Evolutionary conservation across 2,329 filamentous ascomycete species (phyloP).

Genomic region (Aphanocladium album): DNA sequence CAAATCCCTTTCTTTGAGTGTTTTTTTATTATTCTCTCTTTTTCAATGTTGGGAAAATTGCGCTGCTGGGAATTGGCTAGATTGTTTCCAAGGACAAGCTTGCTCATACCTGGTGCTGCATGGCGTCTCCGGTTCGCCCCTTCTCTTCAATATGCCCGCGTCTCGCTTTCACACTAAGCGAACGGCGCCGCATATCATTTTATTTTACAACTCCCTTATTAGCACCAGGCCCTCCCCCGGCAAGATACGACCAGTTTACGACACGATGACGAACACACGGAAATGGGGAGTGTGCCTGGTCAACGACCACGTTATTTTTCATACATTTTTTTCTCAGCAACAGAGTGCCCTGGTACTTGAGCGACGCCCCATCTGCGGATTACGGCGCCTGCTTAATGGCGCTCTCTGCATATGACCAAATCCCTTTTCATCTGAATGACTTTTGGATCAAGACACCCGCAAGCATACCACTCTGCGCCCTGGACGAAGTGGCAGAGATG

Average conservation of each 20-base stretch:
- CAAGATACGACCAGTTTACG: conserved; percentile 10
- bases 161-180: neutral
- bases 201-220: conserved; percentile 9
- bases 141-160: conserved; percentile 16
- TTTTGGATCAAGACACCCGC: conserved; percentile 26
- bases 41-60: conserved; percentile 25
- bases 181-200: neutral
- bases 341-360: conserved; percentile 25
- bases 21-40: conserved; percentile 17
- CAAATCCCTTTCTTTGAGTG: conserved; percentile 25
- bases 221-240: conserved; percentile 6
- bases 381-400: conserved; percentile 21
- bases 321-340: conserved; percentile 23
- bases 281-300: conserved; percentile 7
- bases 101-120: conserved; percentile 20
- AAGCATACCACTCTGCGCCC: conserved; percentile 25
- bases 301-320: conserved; percentile 19
- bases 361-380: conserved; percentile 15
- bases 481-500: conserved; percentile 26
- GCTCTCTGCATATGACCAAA: conserved; percentile 20
- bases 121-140: conserved; percentile 26
- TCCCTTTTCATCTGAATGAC: conserved; percentile 20
- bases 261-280: conserved; percentile 12
- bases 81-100: conserved; percentile 17
- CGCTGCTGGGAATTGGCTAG: conserved; percentile 20